A percentile compares a stretch with the other conserved stretches of the same genome.
Evolutionary conservation across 345 rosid genomes (phyloP).

Genomic region (Alliaria petiolata): DNA sequence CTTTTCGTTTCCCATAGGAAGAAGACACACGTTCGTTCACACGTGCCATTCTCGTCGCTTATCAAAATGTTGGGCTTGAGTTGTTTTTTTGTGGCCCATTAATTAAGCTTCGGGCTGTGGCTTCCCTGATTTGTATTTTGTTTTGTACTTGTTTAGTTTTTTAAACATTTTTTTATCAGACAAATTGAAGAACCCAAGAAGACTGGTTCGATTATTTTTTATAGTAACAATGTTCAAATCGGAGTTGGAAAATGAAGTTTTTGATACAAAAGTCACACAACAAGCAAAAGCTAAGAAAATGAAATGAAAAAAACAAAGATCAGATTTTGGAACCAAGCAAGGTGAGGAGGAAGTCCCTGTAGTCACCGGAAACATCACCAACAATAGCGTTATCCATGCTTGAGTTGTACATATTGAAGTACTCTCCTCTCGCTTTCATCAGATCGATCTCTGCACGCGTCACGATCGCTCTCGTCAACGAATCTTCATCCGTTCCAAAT

Average conservation of each 20-base stretch:
- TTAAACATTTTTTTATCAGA: too few relatives aligned
- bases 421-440: slow-evolving; percentile 67
- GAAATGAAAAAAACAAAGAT: background rate
- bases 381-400: slow-evolving; percentile 59
- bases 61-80: background rate
- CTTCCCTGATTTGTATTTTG: background rate
- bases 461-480: slow-evolving; percentile 72
- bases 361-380: slow-evolving; percentile 79
- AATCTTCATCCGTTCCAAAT: slow-evolving; percentile 83
- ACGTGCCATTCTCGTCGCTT: background rate
- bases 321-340: slow-evolving; percentile 62
- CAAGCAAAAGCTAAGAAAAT: background rate
- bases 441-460: slow-evolving; percentile 74
- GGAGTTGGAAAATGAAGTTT: background rate
- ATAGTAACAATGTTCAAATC: background rate
- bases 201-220: background rate
- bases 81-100: background rate
- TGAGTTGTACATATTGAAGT: slow-evolving; percentile 42
- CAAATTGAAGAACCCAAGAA: background rate
- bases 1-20: background rate
- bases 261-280: slow-evolving; percentile 17
- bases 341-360: slow-evolving; percentile 58
- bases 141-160: background rate
- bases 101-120: background rate
- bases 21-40: background rate